Evolutionary conservation across 164 flowering plant species (phyloP), one percentile per base, ranked within the genome.

Genomic region (Aristolochia californica): DNA sequence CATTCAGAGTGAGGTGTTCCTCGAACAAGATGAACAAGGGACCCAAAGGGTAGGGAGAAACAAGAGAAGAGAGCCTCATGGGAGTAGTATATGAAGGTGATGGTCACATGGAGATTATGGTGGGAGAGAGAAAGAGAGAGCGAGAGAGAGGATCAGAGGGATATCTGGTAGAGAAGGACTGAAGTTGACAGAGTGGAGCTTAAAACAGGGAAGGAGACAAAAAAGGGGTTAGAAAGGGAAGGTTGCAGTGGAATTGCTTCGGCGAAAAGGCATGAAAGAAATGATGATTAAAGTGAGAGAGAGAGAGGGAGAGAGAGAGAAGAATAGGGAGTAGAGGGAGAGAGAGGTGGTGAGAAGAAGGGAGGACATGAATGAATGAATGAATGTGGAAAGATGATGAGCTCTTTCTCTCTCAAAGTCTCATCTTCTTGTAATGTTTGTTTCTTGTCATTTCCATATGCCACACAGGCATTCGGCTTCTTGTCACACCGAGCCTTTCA

Each of bases 151-250:
- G 73, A 81, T 79, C 78, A 81, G 68, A 70, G 68, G 63, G 75
- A 78, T 75, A 84, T 87, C 86, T 79, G 82, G 58, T 55, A 67
- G 91, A 85, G 88, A 83, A 74, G 83, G 91, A 88, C 83, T 85
- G 93, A 88, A 83, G 81, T 74, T 75, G 93, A 84, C 87, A 80
- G 84, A 75, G 74, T 57, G 49, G 53, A 59, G 69, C 58, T 74
- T 54, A 64, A 65, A 76, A 75, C 79, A 76, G 67, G 83, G 74
- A 69, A 75, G 80, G 83, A 86, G 90, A 83, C 93, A 82, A 86
- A 83, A 71, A 68, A 70, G 78, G 75, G 74, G 50, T 48, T 75
- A 63, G 83, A 78, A 81, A 78, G 80, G 30, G 53, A 56, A 77
- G 77, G 64, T 28, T 58, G 65, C 78, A 66, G 78, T 59, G 75